Base-by-base conservation (phyloP, 192 early-diverging fungal genomes). In the Allomyces macrogynus region DNA sequence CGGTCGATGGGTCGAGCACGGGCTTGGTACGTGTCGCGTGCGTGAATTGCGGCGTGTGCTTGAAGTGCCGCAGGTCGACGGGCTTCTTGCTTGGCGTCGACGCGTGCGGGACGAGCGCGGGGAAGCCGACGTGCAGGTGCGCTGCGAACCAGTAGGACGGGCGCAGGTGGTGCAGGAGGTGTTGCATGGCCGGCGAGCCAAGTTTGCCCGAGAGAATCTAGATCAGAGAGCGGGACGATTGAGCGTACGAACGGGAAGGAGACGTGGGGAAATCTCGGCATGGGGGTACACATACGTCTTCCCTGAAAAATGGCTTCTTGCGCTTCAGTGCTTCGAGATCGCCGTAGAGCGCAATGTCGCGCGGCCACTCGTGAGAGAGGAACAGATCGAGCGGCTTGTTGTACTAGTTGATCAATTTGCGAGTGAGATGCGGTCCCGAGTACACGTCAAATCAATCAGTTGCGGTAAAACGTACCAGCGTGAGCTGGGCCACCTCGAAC, bases 361-460 rank as follows among this genome's bases (percentile, higher is more conserved):
- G 76, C 1, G 96, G 96, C 96, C 96, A 99, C 67, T 99, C 96
- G 70, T 99, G 96, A 5, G 91, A 90, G 0, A 96, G 66, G 63
- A 99, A 88, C 22, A 96, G 78, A 63, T 99, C 93, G 57, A 99
- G 62, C 0, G 90, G 88, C 24, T 78, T 63, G 12, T 78, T 67
- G 16, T 95, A 81, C 80, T 89, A 74, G 60, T 57, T 75, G 22
- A 73, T 27, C 16, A 66, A 63, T 49, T 18, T 61, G 26, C 26
- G 23, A 9, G 62, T 14, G 22, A 68, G 42, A 60, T 65, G 32
- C 32, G 32, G 32, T 40, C n/a, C n/a, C n/a, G n/a, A n/a, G n/a
- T n/a, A n/a, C n/a, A n/a, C n/a, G n/a, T n/a, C n/a, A n/a, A n/a
- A n/a, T n/a, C n/a, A n/a, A n/a, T n/a, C n/a, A n/a, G n/a, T n/a